A percentile compares a stretch with the other conserved stretches of the same genome.
phyloP scores from a whole-genome alignment of 192 early-diverging fungal genomes.

The Thamnidium elegans region DNA sequence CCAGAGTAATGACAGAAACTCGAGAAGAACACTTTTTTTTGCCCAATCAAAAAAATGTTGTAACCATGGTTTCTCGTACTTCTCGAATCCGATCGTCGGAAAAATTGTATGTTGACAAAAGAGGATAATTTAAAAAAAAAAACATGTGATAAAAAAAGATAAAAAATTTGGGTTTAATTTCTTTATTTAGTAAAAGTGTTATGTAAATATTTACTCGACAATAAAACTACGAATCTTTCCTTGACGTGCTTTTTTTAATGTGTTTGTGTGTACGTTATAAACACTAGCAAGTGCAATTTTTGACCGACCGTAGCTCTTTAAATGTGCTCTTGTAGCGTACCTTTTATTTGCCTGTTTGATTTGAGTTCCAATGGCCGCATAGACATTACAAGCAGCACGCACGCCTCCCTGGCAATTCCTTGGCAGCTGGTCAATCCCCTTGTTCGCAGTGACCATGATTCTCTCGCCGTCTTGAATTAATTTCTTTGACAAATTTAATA shows the following conservation, averaged over 20 bases:
- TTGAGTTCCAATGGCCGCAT: constrained; percentile 41
- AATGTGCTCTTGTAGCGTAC: constrained; percentile 40
- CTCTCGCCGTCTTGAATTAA: constrained; percentile 30
- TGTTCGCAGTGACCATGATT: constrained; percentile 10
- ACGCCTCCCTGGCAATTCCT: constrained; percentile 35
- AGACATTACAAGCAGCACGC: constrained; percentile 43
- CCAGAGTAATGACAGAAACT: constrained; percentile 16
- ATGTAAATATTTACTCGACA: constrained; percentile 19
- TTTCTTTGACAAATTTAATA: constrained; percentile 17
- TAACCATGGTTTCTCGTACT: constrained; percentile 23
- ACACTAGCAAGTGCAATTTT: constrained; percentile 20
- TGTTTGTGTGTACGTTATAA: constrained; percentile 11
- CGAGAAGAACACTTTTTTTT: constrained; percentile 8
- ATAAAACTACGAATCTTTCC: constrained; percentile 19
- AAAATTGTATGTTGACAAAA: not conserved
- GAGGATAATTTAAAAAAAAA: not conserved
- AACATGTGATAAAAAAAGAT: not conserved
- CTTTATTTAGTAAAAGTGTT: not conserved
- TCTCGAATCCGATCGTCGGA: constrained; percentile 13
- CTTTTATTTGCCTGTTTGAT: constrained; percentile 20
- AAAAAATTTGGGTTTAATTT: too few species aligned
- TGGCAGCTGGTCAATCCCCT: constrained; percentile 38
- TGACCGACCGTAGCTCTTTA: constrained; percentile 8
- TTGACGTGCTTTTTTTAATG: not conserved
- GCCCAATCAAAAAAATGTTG: constrained; percentile 19